Percentiles rank a stretch among this genome's conserved stretches.
phyloP scores from a whole-genome alignment of 331 rosid species.

The Malus hybrid region DNA sequence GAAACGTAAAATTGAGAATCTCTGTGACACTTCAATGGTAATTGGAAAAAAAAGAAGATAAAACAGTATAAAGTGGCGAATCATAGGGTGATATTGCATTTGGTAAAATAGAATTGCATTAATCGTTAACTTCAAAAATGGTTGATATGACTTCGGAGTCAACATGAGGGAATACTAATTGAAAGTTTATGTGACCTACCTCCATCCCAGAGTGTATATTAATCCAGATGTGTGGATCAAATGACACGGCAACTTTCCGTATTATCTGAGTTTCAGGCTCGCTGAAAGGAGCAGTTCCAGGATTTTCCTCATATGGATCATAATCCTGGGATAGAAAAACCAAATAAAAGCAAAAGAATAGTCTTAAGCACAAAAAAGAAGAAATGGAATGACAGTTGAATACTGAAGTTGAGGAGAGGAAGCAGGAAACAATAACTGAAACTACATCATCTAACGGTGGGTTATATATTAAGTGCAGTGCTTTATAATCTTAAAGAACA shows the following conservation, averaged over 20 bases:
- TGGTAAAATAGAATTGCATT: not conserved
- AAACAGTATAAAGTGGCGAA: not conserved
- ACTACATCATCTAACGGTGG: not conserved
- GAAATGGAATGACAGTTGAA: not conserved
- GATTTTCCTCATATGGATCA: slow-evolving; percentile 98
- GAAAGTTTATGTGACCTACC: slow-evolving; percentile 29
- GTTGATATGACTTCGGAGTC: not conserved
- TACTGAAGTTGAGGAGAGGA: not conserved
- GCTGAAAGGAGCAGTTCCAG: slow-evolving; percentile 86
- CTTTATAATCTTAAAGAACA: not conserved
- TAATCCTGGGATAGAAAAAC: slow-evolving; percentile 57
- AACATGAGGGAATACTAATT: not conserved
- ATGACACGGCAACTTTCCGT: slow-evolving; percentile 81
- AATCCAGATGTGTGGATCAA: slow-evolving; percentile 93
- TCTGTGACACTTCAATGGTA: not conserved
- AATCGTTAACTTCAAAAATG: not conserved
- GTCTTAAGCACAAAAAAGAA: not conserved
- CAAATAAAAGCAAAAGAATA: slow-evolving; percentile 6
- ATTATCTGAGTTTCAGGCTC: slow-evolving; percentile 98
- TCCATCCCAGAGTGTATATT: slow-evolving; percentile 99
- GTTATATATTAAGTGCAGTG: not conserved
- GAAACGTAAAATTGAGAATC: not conserved
- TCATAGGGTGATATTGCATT: not conserved
- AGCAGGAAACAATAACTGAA: not conserved
- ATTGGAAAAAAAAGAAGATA: not conserved